Evolutionary conservation across 495 filamentous ascomycete species (phyloP).

Genomic region (Podospora sp.): DNA sequence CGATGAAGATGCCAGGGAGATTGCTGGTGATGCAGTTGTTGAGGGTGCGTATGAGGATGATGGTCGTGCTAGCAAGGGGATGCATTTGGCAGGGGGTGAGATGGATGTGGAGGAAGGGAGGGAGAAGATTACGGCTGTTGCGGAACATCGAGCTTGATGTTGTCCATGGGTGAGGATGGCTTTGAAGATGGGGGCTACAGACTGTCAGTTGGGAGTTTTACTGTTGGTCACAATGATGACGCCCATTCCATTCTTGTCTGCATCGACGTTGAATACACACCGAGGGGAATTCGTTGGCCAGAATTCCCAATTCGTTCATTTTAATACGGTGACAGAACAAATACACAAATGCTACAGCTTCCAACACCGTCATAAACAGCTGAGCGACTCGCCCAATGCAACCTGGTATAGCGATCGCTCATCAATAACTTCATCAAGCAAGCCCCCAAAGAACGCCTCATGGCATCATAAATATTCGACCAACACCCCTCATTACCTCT

Average conservation of each 20-base stretch:
- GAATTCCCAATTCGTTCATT: no score
- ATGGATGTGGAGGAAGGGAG: conserved; percentile 5
- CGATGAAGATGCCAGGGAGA: conserved; percentile 66
- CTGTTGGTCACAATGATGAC: no score
- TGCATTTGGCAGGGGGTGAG: background rate
- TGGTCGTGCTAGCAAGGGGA: conserved; percentile 6
- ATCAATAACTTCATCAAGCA: background rate
- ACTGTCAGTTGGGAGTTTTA: no score
- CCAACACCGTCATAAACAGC: background rate
- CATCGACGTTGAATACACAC: no score
- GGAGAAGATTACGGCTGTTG: background rate
- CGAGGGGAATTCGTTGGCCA: no score
- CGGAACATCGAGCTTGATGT: background rate
- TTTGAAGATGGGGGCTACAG: no score
- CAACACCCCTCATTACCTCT: background rate
- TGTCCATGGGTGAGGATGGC: background rate
- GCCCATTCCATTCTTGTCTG: no score
- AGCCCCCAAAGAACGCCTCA: background rate
- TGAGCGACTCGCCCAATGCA: background rate
- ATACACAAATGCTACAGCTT: background rate
- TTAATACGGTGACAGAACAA: background rate
- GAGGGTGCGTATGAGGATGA: conserved; percentile 5
- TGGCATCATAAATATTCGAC: background rate
- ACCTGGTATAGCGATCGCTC: background rate
- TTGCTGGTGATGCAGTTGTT: conserved; percentile 44